Evolutionary conservation across 2,329 filamentous ascomycete genomes (phyloP).

Genomic region (Penicillium sp.): DNA sequence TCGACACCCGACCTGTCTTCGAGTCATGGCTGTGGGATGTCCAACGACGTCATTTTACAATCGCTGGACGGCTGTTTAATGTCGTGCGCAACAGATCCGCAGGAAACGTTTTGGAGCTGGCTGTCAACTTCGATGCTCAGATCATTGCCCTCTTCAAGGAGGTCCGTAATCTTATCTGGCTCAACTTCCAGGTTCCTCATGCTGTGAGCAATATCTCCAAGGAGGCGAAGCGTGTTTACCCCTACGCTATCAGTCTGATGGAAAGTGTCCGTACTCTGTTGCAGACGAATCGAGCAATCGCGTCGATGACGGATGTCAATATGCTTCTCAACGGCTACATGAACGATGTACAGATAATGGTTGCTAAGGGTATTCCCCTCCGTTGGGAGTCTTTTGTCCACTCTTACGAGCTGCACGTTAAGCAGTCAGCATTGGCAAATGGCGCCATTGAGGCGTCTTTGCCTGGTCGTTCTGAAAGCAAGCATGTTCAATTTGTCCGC

Average conservation of each 20-base stretch:
- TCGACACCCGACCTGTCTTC: slow-evolving; percentile 90
- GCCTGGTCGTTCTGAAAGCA: slow-evolving; percentile 69
- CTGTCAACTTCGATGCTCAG: slow-evolving; percentile 95
- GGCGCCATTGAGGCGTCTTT: slow-evolving; percentile 58
- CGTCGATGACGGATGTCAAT: slow-evolving; percentile 80
- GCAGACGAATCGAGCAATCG: slow-evolving; percentile 81
- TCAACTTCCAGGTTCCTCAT: slow-evolving; percentile 91
- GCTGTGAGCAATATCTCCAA: slow-evolving; percentile 94
- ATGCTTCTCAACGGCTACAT: slow-evolving; percentile 86
- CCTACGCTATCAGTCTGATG: slow-evolving; percentile 96
- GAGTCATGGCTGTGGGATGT: slow-evolving; percentile 95
- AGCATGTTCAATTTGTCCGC: slow-evolving; percentile 93
- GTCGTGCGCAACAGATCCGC: slow-evolving; percentile 86
- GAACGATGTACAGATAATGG: slow-evolving; percentile 80
- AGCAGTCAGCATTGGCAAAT: slow-evolving; percentile 59
- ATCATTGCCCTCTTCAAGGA: slow-evolving; percentile 99
- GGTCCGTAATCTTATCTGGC: slow-evolving; percentile 91
- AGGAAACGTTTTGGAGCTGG: slow-evolving; percentile 81
- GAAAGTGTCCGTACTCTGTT: slow-evolving; percentile 93
- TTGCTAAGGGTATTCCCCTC: slow-evolving; percentile 82
- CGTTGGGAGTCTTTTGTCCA: slow-evolving; percentile 98
- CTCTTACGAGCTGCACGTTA: slow-evolving; percentile 86
- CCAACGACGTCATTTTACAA: slow-evolving; percentile 80
- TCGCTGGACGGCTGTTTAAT: slow-evolving; percentile 86
- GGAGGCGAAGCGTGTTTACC: slow-evolving; percentile 97